Evolutionary conservation across 2,329 filamentous ascomycete genomes (phyloP).

Genomic region (Verticillium dahliae): DNA sequence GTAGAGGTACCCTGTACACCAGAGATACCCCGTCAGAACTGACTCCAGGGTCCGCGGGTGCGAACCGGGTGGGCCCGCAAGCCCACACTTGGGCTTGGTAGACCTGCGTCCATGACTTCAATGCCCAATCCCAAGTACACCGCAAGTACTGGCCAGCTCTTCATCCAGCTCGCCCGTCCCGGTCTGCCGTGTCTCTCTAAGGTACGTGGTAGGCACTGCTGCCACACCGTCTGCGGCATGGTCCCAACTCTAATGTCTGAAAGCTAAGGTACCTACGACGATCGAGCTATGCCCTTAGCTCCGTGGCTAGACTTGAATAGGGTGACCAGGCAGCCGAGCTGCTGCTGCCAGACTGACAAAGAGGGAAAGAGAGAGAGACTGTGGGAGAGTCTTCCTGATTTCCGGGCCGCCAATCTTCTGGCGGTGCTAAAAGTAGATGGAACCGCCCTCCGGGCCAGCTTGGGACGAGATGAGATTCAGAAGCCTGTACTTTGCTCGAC

Average conservation of each 20-base stretch:
- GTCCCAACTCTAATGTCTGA: not conserved
- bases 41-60: not conserved
- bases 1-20: not conserved
- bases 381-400: not conserved
- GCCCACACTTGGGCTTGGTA: not conserved
- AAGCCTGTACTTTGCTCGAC: not conserved
- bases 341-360: too few relatives aligned
- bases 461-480: not conserved
- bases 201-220: not conserved
- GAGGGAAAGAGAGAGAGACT: not conserved
- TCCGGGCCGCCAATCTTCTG: not conserved
- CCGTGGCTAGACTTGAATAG: not conserved
- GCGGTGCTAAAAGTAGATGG: not conserved
- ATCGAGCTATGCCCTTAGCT: not conserved
- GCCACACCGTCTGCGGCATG: not conserved
- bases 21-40: not conserved
- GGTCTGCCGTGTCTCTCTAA: not conserved
- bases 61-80: not conserved
- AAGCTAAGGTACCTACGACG: not conserved
- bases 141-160: not conserved
- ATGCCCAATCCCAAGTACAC: not conserved
- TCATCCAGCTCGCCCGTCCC: not conserved
- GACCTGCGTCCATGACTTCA: not conserved
- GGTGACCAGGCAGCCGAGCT: not conserved
- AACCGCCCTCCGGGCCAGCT: not conserved